Base-by-base conservation (phyloP, 495 filamentous ascomycete species). In the Penicillium psychrofluorescens region DNA sequence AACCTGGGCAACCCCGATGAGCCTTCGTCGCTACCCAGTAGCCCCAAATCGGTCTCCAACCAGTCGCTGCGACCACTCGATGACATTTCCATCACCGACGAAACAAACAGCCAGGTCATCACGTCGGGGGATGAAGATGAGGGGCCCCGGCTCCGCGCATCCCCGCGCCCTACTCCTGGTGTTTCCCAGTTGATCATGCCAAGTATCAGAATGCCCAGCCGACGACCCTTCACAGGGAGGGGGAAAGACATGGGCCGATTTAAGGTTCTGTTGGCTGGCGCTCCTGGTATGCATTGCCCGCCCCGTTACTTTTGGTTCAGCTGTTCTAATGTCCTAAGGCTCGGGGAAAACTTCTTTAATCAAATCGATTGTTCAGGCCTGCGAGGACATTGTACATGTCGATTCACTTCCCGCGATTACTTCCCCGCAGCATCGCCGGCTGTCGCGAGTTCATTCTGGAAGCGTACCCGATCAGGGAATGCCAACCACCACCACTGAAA, bases 121-220 rank as follows among this genome's bases (percentile, higher is more conserved):
- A 60, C 52, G 28, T 78, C 73, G 2, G 69, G 70, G 13, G 74
- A 75, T 27, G 70, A 73, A 29, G 66, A 67, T 11, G 66, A 73
- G 29, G 58, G 59, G 14, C 44, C 44, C 11, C 35, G 59, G 16
- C 44, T 43, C n/a, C 34, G 50, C 2, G 43, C 51, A 4, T 51
- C 60, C 14, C 60, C 62, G 15, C 55, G 49, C 28, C 37, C 59
- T 14, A 55, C 43, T 12, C 48, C 54, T 22, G 68, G 65, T 43
- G 81, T 78, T 12, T 88, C 91, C 29, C 91, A 97, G 62, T 77
- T 99, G 11, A 85, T 99, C 50, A 99, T 99, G 94, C 92, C 92
- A 8, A 95, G 88, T 60, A 88, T 99, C 52, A 84, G 79, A 51
- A 95, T 99, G 81, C 94, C 92, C 29, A 90, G 83, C 58, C 81